A percentile compares a stretch with the other conserved stretches of the same genome.
Conservation (phyloP, 139 green algal species). For the Micractinium sp. region DNA sequence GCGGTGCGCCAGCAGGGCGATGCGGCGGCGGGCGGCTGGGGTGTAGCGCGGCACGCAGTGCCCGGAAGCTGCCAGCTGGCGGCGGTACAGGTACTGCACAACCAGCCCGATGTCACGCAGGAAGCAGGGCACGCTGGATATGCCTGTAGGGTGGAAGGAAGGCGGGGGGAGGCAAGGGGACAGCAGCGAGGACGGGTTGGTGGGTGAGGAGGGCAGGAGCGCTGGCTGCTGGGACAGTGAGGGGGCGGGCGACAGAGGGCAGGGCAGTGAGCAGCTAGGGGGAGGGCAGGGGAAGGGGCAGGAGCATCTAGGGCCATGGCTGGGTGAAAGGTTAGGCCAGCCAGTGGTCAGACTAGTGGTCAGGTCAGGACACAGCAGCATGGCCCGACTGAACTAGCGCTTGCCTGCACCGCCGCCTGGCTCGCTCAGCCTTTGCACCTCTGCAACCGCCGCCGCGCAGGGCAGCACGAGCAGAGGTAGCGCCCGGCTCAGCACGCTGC, state of each 20-base stretch:
- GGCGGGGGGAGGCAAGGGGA: not conserved
- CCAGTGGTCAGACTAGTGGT: too few species aligned
- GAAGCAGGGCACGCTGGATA: conserved; percentile 26
- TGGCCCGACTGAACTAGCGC: not conserved
- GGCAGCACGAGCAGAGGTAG: conserved; percentile 45
- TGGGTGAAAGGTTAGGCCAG: too few species aligned
- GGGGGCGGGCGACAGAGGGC: too few species aligned
- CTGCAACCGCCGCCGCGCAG: conserved; percentile 36
- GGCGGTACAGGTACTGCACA: conserved; percentile 32
- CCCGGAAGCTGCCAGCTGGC: not conserved
- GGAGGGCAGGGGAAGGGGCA: too few species aligned
- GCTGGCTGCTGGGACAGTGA: not conserved
- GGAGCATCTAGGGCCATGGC: too few species aligned
- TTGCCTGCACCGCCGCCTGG: not conserved
- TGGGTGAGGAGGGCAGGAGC: not conserved
- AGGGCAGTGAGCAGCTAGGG: not conserved
- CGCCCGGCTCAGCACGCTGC: conserved; percentile 8
- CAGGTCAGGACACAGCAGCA: too few species aligned
- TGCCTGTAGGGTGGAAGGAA: not conserved
- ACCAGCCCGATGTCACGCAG: conserved; percentile 48
- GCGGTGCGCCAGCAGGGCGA: conserved; percentile 4
- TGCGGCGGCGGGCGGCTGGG: not conserved
- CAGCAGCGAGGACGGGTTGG: not conserved
- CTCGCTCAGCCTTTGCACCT: conserved; percentile 38
- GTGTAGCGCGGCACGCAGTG: not conserved